Base-by-base conservation (phyloP, 2,329 filamentous ascomycete species). In the Beauveria pseudobassiana region DNA sequence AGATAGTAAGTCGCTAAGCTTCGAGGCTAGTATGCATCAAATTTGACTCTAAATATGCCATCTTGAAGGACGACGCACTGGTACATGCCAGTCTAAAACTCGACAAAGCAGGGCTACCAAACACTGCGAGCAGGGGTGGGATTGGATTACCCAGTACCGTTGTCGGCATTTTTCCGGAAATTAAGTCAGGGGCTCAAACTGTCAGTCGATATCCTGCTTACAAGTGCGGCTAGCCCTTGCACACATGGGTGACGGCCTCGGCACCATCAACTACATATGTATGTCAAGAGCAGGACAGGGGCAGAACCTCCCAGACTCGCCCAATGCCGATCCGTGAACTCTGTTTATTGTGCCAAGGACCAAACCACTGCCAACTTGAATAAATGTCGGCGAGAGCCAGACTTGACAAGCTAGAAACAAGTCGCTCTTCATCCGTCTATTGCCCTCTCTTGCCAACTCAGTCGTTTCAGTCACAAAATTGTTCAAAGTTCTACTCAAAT, bases 231-330 rank as follows among this genome's bases (percentile, higher is more conserved):
- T 30, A 30, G 30, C 10, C 30, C 30, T 30, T 34, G 9, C 3
- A 34, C 10, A 16, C n/a, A 10, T 49, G 28, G 30, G 20, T 43
- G 56, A 30, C 46, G 26, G 55, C 55, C 48, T 45, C 57, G 57
- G 57, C 34, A 45, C 30, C 48, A 20, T 43, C 5, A 16, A 59
- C 57, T 59, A 59, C 57, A 59, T 59, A 59, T 59, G 57, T 59
- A 30, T 30, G 30, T 30, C 45, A 45, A 52, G n/a, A n/a, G 42
- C 2, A 5, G 3, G 8, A 9, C 12, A 26, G 40, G 48, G 46
- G 20, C 46, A 34, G 48, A 43, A 26, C 28, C 42, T 26, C 7
- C 24, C 22, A 45, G 28, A 3, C 18, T 10, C 5, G 10, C 28
- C 20, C 20, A 26, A 42, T 6, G 22, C 51, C 34, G 34, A 54